phyloP scores from a whole-genome alignment of 208 protist genomes.

The Leishmania lainsoni region DNA sequence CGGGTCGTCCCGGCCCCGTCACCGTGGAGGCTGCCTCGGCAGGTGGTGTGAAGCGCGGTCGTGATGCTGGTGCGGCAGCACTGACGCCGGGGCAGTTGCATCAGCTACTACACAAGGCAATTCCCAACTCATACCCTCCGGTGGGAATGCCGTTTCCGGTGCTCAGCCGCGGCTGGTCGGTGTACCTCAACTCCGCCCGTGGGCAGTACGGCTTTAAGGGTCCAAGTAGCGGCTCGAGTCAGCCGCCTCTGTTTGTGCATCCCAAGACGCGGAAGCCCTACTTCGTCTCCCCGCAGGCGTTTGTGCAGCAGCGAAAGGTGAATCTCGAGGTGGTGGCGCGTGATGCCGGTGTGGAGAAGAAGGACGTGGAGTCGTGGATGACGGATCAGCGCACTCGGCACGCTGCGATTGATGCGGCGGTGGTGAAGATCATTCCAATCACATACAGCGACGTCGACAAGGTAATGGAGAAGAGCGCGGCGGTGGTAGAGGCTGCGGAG shows the following conservation, averaged over 20 bases:
- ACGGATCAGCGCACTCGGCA: conserved; percentile 65
- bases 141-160: conserved; percentile 22
- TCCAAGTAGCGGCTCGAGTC: conserved; percentile 13
- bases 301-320: conserved; percentile 58
- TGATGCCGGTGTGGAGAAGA: conserved; percentile 21
- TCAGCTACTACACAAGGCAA: conserved; percentile 12
- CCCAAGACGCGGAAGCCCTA: conserved; percentile 56
- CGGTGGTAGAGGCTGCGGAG: neutral
- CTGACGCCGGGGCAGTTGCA: conserved; percentile 22
- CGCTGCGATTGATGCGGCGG: conserved; percentile 55
- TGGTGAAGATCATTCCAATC: conserved; percentile 55
- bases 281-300: conserved; percentile 71
- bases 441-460: conserved; percentile 50
- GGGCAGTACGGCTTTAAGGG: conserved; percentile 30
- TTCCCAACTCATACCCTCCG: conserved; percentile 18
- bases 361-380: conserved; percentile 69
- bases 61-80: neutral
- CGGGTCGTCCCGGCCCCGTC: neutral
- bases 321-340: conserved; percentile 44
- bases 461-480: conserved; percentile 18
- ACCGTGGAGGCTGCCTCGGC: neutral
- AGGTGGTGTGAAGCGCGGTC: conserved; percentile 15
- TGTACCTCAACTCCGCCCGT: conserved; percentile 29
- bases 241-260: conserved; percentile 41
- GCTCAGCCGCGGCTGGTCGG: conserved; percentile 23